phyloP scores from a whole-genome alignment of 179 eudicot genomes.

The Spergularia azorica region DNA sequence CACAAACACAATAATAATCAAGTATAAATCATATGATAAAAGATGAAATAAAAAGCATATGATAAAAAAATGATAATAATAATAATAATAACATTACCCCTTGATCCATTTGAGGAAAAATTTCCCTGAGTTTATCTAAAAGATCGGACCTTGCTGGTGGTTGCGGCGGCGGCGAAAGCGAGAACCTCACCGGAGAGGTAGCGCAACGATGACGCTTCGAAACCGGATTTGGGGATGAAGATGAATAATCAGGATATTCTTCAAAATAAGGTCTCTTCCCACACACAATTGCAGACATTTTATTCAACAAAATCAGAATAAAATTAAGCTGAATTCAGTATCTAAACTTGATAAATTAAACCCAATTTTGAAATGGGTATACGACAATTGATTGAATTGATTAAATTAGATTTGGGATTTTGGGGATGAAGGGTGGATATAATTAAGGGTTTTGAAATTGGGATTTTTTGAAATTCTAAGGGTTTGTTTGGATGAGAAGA shows the following conservation, averaged over 20 bases:
- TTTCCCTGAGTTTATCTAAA: slow-evolving; percentile 40
- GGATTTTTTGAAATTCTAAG: not conserved
- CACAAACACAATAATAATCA: too few relatives aligned
- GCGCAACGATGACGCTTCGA: slow-evolving; percentile 59
- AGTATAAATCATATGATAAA: too few relatives aligned
- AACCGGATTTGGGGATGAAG: slow-evolving; percentile 44
- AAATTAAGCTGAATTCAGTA: too few relatives aligned
- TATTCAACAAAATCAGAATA: slow-evolving; percentile 1
- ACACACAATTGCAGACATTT: slow-evolving; percentile 80
- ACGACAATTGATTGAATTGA: too few relatives aligned
- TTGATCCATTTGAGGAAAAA: slow-evolving; percentile 57
- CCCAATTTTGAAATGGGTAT: too few relatives aligned
- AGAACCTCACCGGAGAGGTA: slow-evolving; percentile 52
- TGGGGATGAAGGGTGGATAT: not conserved
- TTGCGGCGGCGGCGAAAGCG: slow-evolving; percentile 32
- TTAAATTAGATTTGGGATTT: not conserved
- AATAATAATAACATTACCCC: slow-evolving; percentile 33
- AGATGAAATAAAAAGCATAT: not conserved
- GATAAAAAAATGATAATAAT: too few relatives aligned
- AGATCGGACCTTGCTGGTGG: slow-evolving; percentile 5
- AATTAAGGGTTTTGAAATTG: slow-evolving; percentile 1
- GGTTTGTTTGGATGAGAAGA: not conserved
- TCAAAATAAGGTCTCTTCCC: slow-evolving; percentile 83
- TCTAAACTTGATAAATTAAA: too few relatives aligned
- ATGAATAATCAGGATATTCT: slow-evolving; percentile 38